Evolutionary conservation across 768 basidiomycete genomes (phyloP), one percentile per base, ranked within the genome.

Genomic region (Mycena sanguinolenta): DNA sequence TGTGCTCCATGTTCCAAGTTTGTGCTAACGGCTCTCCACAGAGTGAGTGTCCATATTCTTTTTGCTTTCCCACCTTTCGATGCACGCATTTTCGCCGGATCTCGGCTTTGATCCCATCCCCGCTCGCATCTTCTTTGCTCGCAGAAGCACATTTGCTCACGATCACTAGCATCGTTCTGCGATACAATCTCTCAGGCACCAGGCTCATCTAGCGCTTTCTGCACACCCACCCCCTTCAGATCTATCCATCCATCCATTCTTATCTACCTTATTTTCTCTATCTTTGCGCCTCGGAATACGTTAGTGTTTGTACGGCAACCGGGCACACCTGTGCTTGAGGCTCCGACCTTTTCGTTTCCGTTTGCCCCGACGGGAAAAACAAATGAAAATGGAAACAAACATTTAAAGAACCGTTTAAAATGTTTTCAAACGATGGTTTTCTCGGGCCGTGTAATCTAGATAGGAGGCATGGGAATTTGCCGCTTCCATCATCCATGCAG

Each of bases 151-250:
- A 42, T 58, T 63, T 73, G 68, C 72, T 73, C 72, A 73, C 65
- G 60, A 55, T 61, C 52, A 38, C 66, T 84, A 92, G 91, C 85
- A 91, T 91, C 77, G 85, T 90, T 76, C 86, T 93, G 71, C 90
- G 91, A 76, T 81, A 84, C 65, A 90, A 88, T 77, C 88, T 93
- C 72, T 84, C 88, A 78, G 84, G 84, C 71, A 90, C 91, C 67
- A 90, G 90, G 70, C 82, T 92, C 76, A 89, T 92, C 77, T 92
- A 81, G 23, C 64, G 60, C 67, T 62, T 60, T 52, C 57, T n/a
- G n/a, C n/a, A n/a, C n/a, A n/a, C n/a, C n/a, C 67, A 60, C 36
- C 27, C 38, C 53, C 54, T 66, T 72, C 66, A 71, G 65, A 69
- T 58, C 75, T 67, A 73, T 68, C 65, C 69, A 76, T 74, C 64